Evolutionary conservation across 139 green algal genomes (phyloP).

Genomic region (Micromonas pusilla): DNA sequence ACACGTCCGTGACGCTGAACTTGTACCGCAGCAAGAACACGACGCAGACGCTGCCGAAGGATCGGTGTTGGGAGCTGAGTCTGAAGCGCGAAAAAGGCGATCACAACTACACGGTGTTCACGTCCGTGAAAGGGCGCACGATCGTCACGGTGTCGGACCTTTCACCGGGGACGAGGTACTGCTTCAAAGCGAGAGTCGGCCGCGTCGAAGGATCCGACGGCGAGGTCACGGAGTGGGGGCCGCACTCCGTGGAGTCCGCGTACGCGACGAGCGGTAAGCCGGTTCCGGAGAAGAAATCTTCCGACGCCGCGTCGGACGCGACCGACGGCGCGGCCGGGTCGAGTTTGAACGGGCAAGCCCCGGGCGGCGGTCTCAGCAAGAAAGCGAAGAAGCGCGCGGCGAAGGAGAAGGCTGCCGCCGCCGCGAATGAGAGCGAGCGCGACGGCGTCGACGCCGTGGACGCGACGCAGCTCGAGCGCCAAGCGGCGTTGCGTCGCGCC

Average conservation of each 20-base stretch:
- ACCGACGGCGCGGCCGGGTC: neutral
- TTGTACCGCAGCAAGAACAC: slow-evolving; percentile 6
- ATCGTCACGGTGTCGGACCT: slow-evolving; percentile 9
- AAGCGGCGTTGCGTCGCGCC: neutral
- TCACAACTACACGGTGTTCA: slow-evolving; percentile 1
- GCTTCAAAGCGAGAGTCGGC: slow-evolving; percentile 14
- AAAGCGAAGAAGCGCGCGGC: slow-evolving; percentile 19
- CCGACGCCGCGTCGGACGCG: neutral
- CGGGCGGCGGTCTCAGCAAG: neutral
- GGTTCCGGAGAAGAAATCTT: neutral
- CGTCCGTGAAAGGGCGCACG: neutral
- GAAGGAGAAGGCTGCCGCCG: neutral
- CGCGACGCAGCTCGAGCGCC: too few relatives aligned
- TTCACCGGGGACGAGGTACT: slow-evolving; percentile 1
- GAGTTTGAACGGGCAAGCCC: neutral
- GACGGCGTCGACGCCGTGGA: neutral
- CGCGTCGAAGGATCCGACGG: neutral
- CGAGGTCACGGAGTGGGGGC: slow-evolving; percentile 18
- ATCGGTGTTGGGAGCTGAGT: slow-evolving; percentile 18
- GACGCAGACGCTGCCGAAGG: neutral
- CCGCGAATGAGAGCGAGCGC: neutral
- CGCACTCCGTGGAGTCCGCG: neutral
- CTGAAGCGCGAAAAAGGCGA: slow-evolving; percentile 3
- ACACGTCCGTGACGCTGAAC: slow-evolving; percentile 12
- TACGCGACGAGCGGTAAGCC: slow-evolving; percentile 7